Evolutionary conservation across 116 monocot species (phyloP).

Genomic region (Cymodocea nodosa): DNA sequence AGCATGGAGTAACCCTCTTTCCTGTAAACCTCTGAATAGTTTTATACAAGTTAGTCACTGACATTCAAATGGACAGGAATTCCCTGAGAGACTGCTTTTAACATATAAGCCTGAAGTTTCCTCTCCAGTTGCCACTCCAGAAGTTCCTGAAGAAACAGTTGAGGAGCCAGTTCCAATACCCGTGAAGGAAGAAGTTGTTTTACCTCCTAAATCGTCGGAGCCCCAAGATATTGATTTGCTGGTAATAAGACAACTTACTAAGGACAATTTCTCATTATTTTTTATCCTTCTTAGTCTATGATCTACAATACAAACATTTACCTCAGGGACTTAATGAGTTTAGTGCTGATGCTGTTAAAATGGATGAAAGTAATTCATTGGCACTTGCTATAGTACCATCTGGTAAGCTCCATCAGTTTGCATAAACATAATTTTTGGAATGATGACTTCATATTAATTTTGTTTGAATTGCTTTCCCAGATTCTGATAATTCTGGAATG

Average conservation of each 20-base stretch:
- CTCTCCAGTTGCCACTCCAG: constrained; percentile 5
- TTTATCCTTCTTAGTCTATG: background rate
- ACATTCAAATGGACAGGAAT: constrained; percentile 36
- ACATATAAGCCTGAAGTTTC: constrained; percentile 81
- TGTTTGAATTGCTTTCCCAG: background rate
- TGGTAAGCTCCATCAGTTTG: constrained; percentile 5
- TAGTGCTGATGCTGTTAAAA: constrained; percentile 9
- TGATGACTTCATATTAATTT: background rate
- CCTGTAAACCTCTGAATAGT: too few species aligned
- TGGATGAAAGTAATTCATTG: constrained; percentile 19
- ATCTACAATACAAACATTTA: too few species aligned
- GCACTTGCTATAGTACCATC: constrained; percentile 26
- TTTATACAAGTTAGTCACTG: too few species aligned
- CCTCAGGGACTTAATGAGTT: constrained; percentile 21
- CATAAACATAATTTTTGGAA: background rate
- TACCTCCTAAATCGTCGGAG: constrained; percentile 3
- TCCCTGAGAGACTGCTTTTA: constrained; percentile 86
- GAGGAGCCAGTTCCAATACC: constrained; percentile 6
- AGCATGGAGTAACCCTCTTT: too few species aligned
- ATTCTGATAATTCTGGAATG: background rate
- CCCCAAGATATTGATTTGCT: constrained; percentile 11
- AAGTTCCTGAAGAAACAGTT: background rate
- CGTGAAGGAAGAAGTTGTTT: constrained; percentile 5
- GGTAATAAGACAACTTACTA: constrained; percentile 1
- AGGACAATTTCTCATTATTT: background rate